phyloP scores from a whole-genome alignment of 768 basidiomycete species.

The Lactarius evosmus region DNA sequence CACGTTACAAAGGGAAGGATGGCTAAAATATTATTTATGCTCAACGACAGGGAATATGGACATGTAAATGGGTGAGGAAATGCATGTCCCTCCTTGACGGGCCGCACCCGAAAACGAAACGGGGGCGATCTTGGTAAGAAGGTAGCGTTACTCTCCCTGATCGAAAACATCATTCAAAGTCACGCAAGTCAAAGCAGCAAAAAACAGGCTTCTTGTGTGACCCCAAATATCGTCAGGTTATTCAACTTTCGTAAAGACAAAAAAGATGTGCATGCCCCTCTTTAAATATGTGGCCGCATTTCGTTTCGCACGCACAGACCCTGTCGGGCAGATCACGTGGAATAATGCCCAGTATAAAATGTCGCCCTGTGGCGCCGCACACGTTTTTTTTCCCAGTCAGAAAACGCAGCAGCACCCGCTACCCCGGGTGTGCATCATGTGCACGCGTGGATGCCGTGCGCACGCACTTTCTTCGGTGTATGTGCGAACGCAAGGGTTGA shows the following conservation, averaged over 20 bases:
- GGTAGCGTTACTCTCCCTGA: slow-evolving; percentile 54
- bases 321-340: slow-evolving; percentile 19
- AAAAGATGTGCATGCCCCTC: background rate
- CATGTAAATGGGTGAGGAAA: background rate
- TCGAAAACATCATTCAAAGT: slow-evolving; percentile 50
- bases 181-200: slow-evolving; percentile 16
- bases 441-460: slow-evolving; percentile 21
- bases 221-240: slow-evolving; percentile 77
- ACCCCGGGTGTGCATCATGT: slow-evolving; percentile 12
- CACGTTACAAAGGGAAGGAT: background rate
- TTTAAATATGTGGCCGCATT: slow-evolving; percentile 6
- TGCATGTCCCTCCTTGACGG: slow-evolving; percentile 49
- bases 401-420: slow-evolving; percentile 13
- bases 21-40: background rate
- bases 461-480: slow-evolving; percentile 23
- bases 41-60: background rate
- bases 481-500: slow-evolving; percentile 24
- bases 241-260: slow-evolving; percentile 54
- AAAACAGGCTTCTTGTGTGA: background rate
- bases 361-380: slow-evolving; percentile 30
- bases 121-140: slow-evolving; percentile 67
- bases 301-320: slow-evolving; percentile 56
- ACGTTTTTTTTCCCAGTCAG: slow-evolving; percentile 30
- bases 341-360: background rate
- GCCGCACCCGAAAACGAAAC: slow-evolving; percentile 48